These are phyloP conservation scores for Lentinula raphanica DNA, from an alignment of 768 basidiomycete species.

Conservation along the genomic window DNA sequence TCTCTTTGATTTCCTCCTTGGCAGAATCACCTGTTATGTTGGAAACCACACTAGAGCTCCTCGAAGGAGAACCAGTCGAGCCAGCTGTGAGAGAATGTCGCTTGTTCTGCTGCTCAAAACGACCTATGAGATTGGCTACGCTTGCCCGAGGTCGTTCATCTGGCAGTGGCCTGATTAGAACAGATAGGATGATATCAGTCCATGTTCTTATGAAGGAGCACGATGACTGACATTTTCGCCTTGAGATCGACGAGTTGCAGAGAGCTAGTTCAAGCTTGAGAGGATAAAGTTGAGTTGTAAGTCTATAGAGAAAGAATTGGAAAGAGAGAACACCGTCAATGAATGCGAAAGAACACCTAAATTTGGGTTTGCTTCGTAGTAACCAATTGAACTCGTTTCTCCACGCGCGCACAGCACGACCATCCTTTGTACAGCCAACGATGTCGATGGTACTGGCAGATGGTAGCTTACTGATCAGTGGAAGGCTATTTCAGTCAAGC, in stretches of 20 bases:
- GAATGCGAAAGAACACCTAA: neutral
- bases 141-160: slow-evolving; percentile 84
- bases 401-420: too few relatives aligned
- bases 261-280: neutral
- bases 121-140: slow-evolving; percentile 87
- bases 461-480: too few relatives aligned
- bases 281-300: neutral
- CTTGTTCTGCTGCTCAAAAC: slow-evolving; percentile 80
- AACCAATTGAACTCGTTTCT: too few relatives aligned
- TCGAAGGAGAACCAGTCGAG: slow-evolving; percentile 27
- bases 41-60: slow-evolving; percentile 65
- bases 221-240: neutral
- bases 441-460: too few relatives aligned
- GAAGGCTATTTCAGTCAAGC: too few relatives aligned
- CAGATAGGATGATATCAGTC: neutral
- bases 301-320: neutral
- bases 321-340: neutral
- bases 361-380: neutral
- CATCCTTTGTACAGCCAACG: too few relatives aligned
- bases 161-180: slow-evolving; percentile 64
- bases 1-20: slow-evolving; percentile 65
- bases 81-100: slow-evolving; percentile 42
- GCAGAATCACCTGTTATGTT: slow-evolving; percentile 58
- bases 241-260: neutral
- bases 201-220: neutral